Evolutionary conservation across 202 grass and related monocot genomes (phyloP).

Genomic region (Carex arenaria): DNA sequence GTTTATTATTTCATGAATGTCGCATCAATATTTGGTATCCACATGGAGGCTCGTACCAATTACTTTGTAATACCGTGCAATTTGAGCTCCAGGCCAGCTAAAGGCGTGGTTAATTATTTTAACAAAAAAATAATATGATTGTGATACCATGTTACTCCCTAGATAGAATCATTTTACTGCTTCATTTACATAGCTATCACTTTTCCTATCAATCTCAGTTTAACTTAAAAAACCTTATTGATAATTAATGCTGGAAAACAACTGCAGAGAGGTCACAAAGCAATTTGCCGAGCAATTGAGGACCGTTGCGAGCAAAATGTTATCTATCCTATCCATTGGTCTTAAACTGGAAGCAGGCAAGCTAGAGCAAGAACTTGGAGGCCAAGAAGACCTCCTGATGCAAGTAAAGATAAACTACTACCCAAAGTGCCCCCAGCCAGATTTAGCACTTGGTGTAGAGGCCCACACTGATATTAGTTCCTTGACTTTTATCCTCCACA

Average conservation of each 20-base stretch:
- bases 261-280: conserved; percentile 33
- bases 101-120: neutral
- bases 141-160: neutral
- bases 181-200: neutral
- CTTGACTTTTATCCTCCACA: conserved; percentile 87
- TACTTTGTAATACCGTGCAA: neutral
- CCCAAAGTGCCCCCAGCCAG: conserved; percentile 72
- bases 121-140: neutral
- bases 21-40: neutral
- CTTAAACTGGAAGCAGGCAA: conserved; percentile 18
- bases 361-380: conserved; percentile 43
- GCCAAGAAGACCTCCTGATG: conserved; percentile 36
- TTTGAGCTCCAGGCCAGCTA: neutral
- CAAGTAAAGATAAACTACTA: conserved; percentile 98
- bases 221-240: neutral
- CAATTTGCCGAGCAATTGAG: conserved; percentile 37
- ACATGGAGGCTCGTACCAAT: neutral
- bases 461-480: conserved; percentile 79
- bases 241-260: neutral
- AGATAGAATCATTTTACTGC: neutral
- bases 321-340: conserved; percentile 56
- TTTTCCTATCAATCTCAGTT: neutral
- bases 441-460: conserved; percentile 80
- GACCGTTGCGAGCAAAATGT: conserved; percentile 39
- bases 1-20: neutral